These are phyloP conservation scores for Nitzschia sp. DNA, from an alignment of 108 stramenopile species.

Conservation along the genomic window DNA sequence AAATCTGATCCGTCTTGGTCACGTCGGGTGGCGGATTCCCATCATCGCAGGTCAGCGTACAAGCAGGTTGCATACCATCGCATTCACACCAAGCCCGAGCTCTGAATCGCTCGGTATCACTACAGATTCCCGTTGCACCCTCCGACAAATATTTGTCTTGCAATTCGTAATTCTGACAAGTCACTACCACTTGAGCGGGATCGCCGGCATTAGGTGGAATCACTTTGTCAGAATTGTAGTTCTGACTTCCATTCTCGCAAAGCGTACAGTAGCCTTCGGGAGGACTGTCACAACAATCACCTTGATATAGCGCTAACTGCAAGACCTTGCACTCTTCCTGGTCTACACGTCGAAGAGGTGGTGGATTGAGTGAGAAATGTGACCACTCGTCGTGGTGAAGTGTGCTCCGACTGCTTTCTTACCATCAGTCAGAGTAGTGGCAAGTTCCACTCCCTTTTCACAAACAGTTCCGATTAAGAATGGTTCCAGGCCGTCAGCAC, in stretches of 20 bases:
- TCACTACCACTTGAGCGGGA: neutral
- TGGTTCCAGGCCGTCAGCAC: conserved; percentile 10
- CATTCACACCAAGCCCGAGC: conserved; percentile 16
- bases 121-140: conserved; percentile 2
- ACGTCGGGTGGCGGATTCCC: conserved; percentile 16
- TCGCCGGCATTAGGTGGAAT: conserved; percentile 2
- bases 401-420: neutral
- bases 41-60: conserved; percentile 16
- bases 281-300: conserved; percentile 14
- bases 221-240: conserved; percentile 7
- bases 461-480: neutral
- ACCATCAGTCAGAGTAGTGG: conserved; percentile 2
- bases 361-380: neutral
- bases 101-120: neutral
- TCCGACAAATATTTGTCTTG: neutral
- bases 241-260: conserved; percentile 11
- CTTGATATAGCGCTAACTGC: conserved; percentile 4
- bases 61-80: neutral
- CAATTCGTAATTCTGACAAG: neutral
- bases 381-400: neutral
- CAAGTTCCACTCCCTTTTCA: neutral
- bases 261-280: conserved; percentile 11
- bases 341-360: neutral
- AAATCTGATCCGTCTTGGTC: conserved; percentile 14
- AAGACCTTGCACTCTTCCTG: neutral